Base-by-base conservation (phyloP, 2,329 filamentous ascomycete genomes). In the Fusarium armeniacum region DNA sequence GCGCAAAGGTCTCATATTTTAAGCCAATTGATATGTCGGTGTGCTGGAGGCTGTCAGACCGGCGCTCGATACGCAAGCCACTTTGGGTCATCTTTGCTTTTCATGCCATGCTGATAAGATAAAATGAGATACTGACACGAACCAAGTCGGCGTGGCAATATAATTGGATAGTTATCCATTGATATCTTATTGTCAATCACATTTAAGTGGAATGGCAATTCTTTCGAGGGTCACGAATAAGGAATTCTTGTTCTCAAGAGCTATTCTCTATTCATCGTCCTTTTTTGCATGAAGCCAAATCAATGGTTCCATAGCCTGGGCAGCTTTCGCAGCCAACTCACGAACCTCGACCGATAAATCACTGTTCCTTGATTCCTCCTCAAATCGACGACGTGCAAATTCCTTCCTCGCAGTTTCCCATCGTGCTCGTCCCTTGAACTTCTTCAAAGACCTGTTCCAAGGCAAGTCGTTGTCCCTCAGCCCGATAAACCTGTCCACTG, bases 331-430 rank as follows among this genome's bases (percentile, higher is more conserved):
- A 40, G 63, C 63, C 8, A 67, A 3, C 1, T 44, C 26, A 0
- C 62, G 56, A 11, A 38, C 57, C 3, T 47, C 11, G 0, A 0
- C 8, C 0, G 62, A 18, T 0, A 67, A 5, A 0, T 46, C 16
- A 12, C 18, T 24, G 1, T 67, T 67, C 0, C 10, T 16, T 15
- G 56, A 41, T 28, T 67, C 63, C 2, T 24, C 62, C 13, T 62
- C 44, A 10, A 66, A 62, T 5, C 62, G 20, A 0, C 45, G 40
- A 0, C 56, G 44, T 0, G 38, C 20, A 26, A 67, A 67, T 22
- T 67, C 63, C 16, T 41, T 67, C 1, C 33, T 4, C 1, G 63
- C 56, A 1, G 63, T 67, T 9, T 62, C 63, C 63, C 63, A 66
- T 3, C 63, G 36, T 8, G 57, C 62, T 2, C 50, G 35, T 1